phyloP scores from a whole-genome alignment of 106 monocot genomes.

The Allium fistulosum region DNA sequence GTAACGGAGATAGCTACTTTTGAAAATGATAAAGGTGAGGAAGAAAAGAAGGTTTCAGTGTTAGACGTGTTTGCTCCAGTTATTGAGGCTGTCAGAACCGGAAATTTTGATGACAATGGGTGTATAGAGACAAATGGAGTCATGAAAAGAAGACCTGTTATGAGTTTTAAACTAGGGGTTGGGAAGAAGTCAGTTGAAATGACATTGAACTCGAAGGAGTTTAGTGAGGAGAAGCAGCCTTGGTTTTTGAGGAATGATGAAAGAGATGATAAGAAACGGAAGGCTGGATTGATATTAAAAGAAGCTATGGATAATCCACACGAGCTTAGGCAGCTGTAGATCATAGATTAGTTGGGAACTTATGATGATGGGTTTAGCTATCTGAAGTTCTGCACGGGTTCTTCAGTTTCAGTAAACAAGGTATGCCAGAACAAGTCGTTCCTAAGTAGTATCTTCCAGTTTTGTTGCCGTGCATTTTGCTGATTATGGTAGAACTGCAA shows the following conservation, averaged over 20 bases:
- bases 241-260: slow-evolving; percentile 69
- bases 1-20: slow-evolving; percentile 29
- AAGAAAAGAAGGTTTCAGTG: slow-evolving; percentile 37
- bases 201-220: slow-evolving; percentile 18
- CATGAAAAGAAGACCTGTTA: slow-evolving; percentile 40
- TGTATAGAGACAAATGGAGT: slow-evolving; percentile 16
- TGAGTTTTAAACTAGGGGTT: slow-evolving; percentile 67
- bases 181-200: slow-evolving; percentile 51
- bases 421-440: slow-evolving; percentile 12
- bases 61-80: slow-evolving; percentile 65
- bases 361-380: slow-evolving; percentile 1
- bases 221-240: slow-evolving; percentile 22
- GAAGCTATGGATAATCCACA: slow-evolving; percentile 95
- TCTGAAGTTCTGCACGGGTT: slow-evolving; percentile 6
- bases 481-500: neutral
- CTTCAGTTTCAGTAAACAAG: slow-evolving; percentile 7
- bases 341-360: neutral
- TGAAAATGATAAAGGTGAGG: slow-evolving; percentile 4
- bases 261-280: slow-evolving; percentile 89
- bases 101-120: slow-evolving; percentile 20
- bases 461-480: neutral
- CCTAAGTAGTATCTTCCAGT: neutral
- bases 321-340: slow-evolving; percentile 71
- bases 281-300: slow-evolving; percentile 83
- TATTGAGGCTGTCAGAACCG: slow-evolving; percentile 48